Evolutionary conservation across 306 rosid genomes (phyloP).

Genomic region (Casuarina cunninghamiana): DNA sequence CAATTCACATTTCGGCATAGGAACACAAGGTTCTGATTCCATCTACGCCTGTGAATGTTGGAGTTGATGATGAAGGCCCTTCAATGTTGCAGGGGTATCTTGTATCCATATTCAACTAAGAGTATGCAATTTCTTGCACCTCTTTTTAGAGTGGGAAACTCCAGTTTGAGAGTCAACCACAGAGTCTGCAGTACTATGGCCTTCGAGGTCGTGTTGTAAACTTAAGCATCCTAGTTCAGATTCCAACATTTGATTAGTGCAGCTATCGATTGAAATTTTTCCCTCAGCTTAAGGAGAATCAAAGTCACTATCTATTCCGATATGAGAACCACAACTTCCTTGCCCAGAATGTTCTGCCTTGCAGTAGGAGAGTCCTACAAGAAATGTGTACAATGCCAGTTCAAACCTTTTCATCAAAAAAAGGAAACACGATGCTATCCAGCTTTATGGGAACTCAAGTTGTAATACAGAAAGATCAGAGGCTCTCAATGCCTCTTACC

Average conservation of each 20-base stretch:
- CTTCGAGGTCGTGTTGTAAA: constrained; percentile 56
- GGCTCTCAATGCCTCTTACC: constrained; percentile 47
- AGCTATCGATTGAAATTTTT: constrained; percentile 44
- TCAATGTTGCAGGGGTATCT: constrained; percentile 58
- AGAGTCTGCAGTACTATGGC: constrained; percentile 42
- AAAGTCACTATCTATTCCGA: constrained; percentile 41
- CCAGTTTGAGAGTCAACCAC: constrained; percentile 53
- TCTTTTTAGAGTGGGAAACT: constrained; percentile 53
- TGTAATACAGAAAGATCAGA: constrained; percentile 34
- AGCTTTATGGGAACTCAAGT: constrained; percentile 25
- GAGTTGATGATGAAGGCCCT: constrained; percentile 62
- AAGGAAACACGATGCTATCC: constrained; percentile 22
- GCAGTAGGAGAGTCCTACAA: constrained; percentile 62
- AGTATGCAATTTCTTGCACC: constrained; percentile 50
- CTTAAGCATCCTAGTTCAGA: constrained; percentile 57
- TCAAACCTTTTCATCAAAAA: constrained; percentile 59
- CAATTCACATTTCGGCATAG: constrained; percentile 55
- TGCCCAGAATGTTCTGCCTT: constrained; percentile 66
- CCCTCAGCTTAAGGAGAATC: constrained; percentile 57
- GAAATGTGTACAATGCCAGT: constrained; percentile 72
- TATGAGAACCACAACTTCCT: constrained; percentile 65
- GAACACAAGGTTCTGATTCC: constrained; percentile 55
- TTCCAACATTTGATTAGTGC: constrained; percentile 54
- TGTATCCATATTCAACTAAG: constrained; percentile 57
- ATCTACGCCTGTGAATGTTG: constrained; percentile 47